phyloP scores from a whole-genome alignment of 2,329 filamentous ascomycete genomes.

The Fusarium mexicanum region DNA sequence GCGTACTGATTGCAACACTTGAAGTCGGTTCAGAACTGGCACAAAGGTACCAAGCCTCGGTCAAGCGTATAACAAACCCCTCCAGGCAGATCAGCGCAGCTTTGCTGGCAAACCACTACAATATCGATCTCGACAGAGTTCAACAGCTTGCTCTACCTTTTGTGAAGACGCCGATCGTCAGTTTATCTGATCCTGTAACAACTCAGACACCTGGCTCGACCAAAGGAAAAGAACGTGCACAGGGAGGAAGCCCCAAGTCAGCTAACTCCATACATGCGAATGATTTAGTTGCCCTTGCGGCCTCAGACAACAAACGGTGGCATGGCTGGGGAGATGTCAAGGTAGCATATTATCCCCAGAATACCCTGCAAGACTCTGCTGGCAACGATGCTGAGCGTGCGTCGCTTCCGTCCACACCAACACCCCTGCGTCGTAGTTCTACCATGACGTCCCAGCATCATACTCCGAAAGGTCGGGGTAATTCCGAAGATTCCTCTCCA shows the following conservation, averaged over 20 bases:
- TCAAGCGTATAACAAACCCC: slow-evolving; percentile 76
- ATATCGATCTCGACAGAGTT: slow-evolving; percentile 80
- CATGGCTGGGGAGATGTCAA: slow-evolving; percentile 83
- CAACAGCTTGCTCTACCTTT: slow-evolving; percentile 87
- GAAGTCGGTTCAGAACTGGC: slow-evolving; percentile 86
- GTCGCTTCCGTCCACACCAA: slow-evolving; percentile 74
- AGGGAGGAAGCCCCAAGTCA: slow-evolving; percentile 53
- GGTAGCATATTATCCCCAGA: slow-evolving; percentile 77
- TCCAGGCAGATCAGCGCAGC: slow-evolving; percentile 74
- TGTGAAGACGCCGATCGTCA: slow-evolving; percentile 71
- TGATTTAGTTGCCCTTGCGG: slow-evolving; percentile 80
- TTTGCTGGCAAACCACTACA: slow-evolving; percentile 85
- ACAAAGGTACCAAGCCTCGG: slow-evolving; percentile 89
- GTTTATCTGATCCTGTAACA: slow-evolving; percentile 62
- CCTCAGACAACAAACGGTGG: slow-evolving; percentile 69
- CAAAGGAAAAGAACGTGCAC: slow-evolving; percentile 81
- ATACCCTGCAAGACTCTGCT: slow-evolving; percentile 40
- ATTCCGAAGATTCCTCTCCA: slow-evolving; percentile 59
- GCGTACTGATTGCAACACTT: slow-evolving; percentile 80
- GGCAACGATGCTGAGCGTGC: slow-evolving; percentile 47
- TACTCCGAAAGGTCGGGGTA: slow-evolving; percentile 52
- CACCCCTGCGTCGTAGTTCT: slow-evolving; percentile 75
- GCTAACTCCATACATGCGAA: slow-evolving; percentile 77
- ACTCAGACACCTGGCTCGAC: slow-evolving; percentile 63
- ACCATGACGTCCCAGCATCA: slow-evolving; percentile 60